A percentile compares a stretch with the other conserved stretches of the same genome.
These are phyloP conservation scores for Phytophthora boehmeriae DNA, from an alignment of 352 stramenopile genomes.

Conservation along the genomic window DNA sequence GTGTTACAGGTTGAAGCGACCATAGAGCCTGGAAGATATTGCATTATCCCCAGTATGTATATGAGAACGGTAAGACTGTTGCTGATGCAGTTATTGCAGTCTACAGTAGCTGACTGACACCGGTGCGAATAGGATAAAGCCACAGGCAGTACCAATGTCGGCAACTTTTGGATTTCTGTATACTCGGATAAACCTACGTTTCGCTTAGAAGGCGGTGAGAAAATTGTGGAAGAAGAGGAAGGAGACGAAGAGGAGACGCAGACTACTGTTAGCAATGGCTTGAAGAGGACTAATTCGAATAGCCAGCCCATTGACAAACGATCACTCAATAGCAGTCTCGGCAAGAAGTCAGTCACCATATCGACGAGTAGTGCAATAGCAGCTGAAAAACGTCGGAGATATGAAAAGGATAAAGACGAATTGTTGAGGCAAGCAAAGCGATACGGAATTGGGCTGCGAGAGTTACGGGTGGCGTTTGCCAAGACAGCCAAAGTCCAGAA, in stretches of 20 bases:
- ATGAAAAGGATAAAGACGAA: slow-evolving; percentile 79
- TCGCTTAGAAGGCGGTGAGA: slow-evolving; percentile 70
- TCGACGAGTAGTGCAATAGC: slow-evolving; percentile 34
- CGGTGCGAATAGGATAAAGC: slow-evolving; percentile 60
- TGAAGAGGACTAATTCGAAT: slow-evolving; percentile 9
- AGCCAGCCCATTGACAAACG: background rate
- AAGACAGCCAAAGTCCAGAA: slow-evolving; percentile 58
- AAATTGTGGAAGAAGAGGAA: slow-evolving; percentile 84
- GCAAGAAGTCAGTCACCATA: slow-evolving; percentile 43
- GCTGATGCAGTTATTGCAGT: background rate
- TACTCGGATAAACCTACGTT: slow-evolving; percentile 79
- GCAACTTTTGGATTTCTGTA: slow-evolving; percentile 83
- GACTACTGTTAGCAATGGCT: background rate
- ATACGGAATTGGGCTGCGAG: slow-evolving; percentile 70
- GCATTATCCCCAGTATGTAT: slow-evolving; percentile 88
- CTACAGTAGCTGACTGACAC: background rate
- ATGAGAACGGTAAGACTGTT: slow-evolving; percentile 69
- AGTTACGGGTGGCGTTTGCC: slow-evolving; percentile 70
- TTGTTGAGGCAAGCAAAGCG: slow-evolving; percentile 61
- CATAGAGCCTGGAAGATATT: slow-evolving; percentile 80
- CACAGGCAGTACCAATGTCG: slow-evolving; percentile 76
- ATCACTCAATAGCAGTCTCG: slow-evolving; percentile 29
- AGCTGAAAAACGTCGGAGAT: slow-evolving; percentile 58
- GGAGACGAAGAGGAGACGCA: slow-evolving; percentile 43
- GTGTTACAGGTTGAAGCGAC: slow-evolving; percentile 57